These are phyloP conservation scores for Pythium coloratum DNA, from an alignment of 352 stramenopile genomes.

Conservation along the genomic window DNA sequence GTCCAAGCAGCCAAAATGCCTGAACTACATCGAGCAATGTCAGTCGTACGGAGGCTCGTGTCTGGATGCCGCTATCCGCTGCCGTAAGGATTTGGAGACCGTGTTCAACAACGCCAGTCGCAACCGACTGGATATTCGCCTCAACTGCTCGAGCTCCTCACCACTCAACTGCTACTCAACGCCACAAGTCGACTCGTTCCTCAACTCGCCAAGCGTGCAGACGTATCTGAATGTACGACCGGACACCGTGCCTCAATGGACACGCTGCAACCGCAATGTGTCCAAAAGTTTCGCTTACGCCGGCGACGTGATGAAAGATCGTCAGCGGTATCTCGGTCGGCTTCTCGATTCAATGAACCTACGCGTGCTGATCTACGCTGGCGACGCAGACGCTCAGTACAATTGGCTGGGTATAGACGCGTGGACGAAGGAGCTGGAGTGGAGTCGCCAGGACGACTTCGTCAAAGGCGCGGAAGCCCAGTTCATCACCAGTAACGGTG, in stretches of 20 bases:
- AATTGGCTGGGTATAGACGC: slow-evolving; percentile 92
- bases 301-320: slow-evolving; percentile 93
- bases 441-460: slow-evolving; percentile 77
- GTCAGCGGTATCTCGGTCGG: slow-evolving; percentile 76
- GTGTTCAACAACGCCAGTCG: slow-evolving; percentile 39
- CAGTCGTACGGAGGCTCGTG: slow-evolving; percentile 29
- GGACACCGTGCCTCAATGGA: slow-evolving; percentile 47
- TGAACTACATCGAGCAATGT: slow-evolving; percentile 24
- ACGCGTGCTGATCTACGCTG: slow-evolving; percentile 90
- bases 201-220: slow-evolving; percentile 40
- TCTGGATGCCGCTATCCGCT: slow-evolving; percentile 33
- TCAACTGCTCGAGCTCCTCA: slow-evolving; percentile 9
- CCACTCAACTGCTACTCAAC: slow-evolving; percentile 30
- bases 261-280: slow-evolving; percentile 77
- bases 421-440: slow-evolving; percentile 88
- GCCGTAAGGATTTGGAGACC: slow-evolving; percentile 29
- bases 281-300: slow-evolving; percentile 82
- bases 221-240: slow-evolving; percentile 25
- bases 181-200: slow-evolving; percentile 23
- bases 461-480: slow-evolving; percentile 18
- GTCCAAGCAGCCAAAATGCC: slow-evolving; percentile 12
- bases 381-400: slow-evolving; percentile 92
- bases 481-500: slow-evolving; percentile 12
- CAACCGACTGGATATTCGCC: slow-evolving; percentile 67
- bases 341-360: slow-evolving; percentile 48